Percentiles rank a stretch among this genome's conserved stretches.
These are phyloP conservation scores for Echites panduratus DNA, from an alignment of 257 asterid genomes.

Conservation along the genomic window DNA sequence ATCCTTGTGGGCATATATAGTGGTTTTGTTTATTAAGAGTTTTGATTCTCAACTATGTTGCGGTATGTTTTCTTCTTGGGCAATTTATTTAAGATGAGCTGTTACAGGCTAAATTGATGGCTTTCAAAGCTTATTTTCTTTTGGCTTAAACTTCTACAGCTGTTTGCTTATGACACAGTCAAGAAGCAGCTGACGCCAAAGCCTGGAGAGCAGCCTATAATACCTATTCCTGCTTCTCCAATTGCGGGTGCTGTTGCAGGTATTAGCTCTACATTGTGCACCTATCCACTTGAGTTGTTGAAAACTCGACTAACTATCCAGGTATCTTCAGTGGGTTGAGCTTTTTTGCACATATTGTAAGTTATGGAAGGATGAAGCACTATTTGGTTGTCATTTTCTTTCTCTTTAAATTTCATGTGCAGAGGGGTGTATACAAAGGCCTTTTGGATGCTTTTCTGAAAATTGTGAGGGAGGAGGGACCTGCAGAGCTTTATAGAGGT, in stretches of 20 bases:
- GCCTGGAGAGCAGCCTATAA: conserved; percentile 37
- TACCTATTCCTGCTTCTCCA: conserved; percentile 35
- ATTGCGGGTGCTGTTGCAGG: conserved; percentile 50
- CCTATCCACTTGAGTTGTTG: conserved; percentile 53
- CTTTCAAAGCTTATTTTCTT: background rate
- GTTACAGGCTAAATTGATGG: too few species aligned
- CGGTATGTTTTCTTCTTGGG: background rate
- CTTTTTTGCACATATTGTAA: background rate
- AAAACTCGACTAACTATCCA: conserved; percentile 52
- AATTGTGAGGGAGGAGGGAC: conserved; percentile 43
- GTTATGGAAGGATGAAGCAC: background rate
- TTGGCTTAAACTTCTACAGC: conserved; percentile 24
- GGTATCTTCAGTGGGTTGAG: conserved; percentile 20
- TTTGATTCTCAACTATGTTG: background rate
- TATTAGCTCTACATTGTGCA: conserved; percentile 41
- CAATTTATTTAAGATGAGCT: background rate
- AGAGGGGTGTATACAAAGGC: conserved; percentile 47
- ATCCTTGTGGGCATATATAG: background rate
- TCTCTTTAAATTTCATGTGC: background rate
- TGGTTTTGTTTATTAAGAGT: background rate
- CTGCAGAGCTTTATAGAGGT: conserved; percentile 47
- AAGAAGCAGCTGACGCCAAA: conserved; percentile 42
- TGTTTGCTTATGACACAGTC: conserved; percentile 48
- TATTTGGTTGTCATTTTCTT: background rate
- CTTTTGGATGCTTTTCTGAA: conserved; percentile 40